Evolutionary conservation across 179 eudicot species (phyloP).

Genomic region (Beta macrorhiza): DNA sequence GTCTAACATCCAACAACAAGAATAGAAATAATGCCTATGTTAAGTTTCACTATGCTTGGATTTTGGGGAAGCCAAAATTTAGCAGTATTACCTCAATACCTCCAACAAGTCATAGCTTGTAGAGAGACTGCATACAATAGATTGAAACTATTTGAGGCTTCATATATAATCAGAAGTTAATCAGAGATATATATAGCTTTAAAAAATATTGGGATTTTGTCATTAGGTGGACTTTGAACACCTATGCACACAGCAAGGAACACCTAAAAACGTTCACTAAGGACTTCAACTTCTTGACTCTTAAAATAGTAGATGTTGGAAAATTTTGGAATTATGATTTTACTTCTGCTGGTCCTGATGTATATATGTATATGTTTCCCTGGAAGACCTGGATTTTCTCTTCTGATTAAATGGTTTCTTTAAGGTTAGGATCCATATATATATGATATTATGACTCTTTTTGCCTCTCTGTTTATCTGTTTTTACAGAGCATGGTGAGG

Average conservation of each 20-base stretch:
- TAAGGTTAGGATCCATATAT: neutral
- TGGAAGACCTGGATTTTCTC: neutral
- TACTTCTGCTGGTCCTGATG: neutral
- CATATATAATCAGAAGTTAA: neutral
- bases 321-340: neutral
- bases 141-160: neutral
- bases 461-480: conserved; percentile 11
- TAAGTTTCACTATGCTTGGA: neutral
- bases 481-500: conserved; percentile 91
- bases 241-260: neutral
- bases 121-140: neutral
- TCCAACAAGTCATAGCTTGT: neutral
- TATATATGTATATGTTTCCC: neutral
- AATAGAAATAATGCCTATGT: neutral
- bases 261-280: neutral
- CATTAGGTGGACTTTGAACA: neutral
- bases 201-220: neutral
- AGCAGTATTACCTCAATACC: neutral
- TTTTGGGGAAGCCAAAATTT: neutral
- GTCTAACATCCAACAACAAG: neutral
- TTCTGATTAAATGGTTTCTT: neutral
- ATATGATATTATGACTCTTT: neutral
- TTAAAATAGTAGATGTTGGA: neutral
- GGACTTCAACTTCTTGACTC: neutral
- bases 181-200: neutral